A percentile compares a stretch with the other conserved stretches of the same genome.
phyloP scores from a whole-genome alignment of 257 asterid species.

The Scutellaria barbata region DNA sequence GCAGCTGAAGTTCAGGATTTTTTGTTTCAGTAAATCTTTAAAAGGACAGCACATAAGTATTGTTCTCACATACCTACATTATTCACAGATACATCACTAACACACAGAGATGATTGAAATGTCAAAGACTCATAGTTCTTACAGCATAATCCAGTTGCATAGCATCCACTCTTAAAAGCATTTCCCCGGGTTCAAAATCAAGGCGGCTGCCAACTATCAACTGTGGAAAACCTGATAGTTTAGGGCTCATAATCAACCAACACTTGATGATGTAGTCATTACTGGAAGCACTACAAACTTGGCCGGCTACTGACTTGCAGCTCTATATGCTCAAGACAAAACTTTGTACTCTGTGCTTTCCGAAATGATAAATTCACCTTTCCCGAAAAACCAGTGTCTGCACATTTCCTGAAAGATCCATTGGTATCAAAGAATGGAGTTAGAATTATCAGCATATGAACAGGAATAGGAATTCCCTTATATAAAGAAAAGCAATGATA shows the following conservation, averaged over 20 bases:
- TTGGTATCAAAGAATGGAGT: background rate
- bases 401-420: conserved; percentile 39
- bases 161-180: conserved; percentile 31
- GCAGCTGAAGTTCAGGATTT: conserved; percentile 37
- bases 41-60: conserved; percentile 39
- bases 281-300: conserved; percentile 30
- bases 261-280: conserved; percentile 20
- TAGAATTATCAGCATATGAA: background rate
- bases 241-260: conserved; percentile 30
- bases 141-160: conserved; percentile 41
- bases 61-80: conserved; percentile 45
- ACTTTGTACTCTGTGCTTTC: conserved; percentile 32
- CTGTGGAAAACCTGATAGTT: background rate
- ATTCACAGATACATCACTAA: conserved; percentile 54
- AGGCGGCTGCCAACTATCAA: conserved; percentile 38
- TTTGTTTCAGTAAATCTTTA: conserved; percentile 20
- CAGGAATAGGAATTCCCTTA: background rate
- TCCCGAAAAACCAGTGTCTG: conserved; percentile 23
- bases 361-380: conserved; percentile 30
- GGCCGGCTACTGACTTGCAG: conserved; percentile 24
- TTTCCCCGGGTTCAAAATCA: conserved; percentile 31
- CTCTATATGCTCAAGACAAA: conserved; percentile 39
- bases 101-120: conserved; percentile 33
- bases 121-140: conserved; percentile 38
- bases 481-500: background rate